Evolutionary conservation across 2,329 filamentous ascomycete species (phyloP).

Genomic region (Fonsecaea pedrosoi): DNA sequence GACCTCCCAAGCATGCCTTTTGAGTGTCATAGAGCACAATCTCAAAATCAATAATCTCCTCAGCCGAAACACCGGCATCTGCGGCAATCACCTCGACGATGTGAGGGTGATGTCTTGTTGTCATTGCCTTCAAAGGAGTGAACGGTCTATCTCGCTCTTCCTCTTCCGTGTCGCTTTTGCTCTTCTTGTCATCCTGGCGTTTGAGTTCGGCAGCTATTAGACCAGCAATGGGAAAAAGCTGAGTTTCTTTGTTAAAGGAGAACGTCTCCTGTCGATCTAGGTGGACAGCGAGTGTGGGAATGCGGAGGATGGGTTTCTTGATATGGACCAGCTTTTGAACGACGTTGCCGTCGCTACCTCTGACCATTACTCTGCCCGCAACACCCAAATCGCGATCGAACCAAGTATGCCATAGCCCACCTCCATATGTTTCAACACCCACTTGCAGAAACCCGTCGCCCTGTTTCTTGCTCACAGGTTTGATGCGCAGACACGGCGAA

Average conservation of each 20-base stretch:
- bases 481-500: slow-evolving; percentile 87
- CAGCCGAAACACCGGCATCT: slow-evolving; percentile 72
- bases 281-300: slow-evolving; percentile 93
- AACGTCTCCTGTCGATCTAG: slow-evolving; percentile 86
- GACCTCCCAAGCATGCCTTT: slow-evolving; percentile 82
- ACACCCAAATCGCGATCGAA: slow-evolving; percentile 94
- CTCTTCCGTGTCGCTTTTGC: slow-evolving; percentile 49
- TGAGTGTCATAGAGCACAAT: slow-evolving; percentile 97
- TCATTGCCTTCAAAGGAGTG: slow-evolving; percentile 76
- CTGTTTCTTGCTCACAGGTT: slow-evolving; percentile 90
- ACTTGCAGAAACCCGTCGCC: slow-evolving; percentile 89
- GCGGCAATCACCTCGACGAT: slow-evolving; percentile 84
- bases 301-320: slow-evolving; percentile 85
- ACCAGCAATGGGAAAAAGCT: slow-evolving; percentile 91
- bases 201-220: slow-evolving; percentile 88
- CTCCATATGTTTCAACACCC: slow-evolving; percentile 95
- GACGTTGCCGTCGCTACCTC: slow-evolving; percentile 73
- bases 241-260: slow-evolving; percentile 94
- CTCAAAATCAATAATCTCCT: slow-evolving; percentile 89
- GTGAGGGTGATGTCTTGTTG: slow-evolving; percentile 85
- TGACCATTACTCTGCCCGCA: slow-evolving; percentile 85
- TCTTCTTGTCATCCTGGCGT: slow-evolving; percentile 59
- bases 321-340: slow-evolving; percentile 87
- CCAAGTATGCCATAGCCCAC: slow-evolving; percentile 97
- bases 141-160: slow-evolving; percentile 60